Conservation (phyloP, 306 rosid species). For the Vigna radiata region DNA sequence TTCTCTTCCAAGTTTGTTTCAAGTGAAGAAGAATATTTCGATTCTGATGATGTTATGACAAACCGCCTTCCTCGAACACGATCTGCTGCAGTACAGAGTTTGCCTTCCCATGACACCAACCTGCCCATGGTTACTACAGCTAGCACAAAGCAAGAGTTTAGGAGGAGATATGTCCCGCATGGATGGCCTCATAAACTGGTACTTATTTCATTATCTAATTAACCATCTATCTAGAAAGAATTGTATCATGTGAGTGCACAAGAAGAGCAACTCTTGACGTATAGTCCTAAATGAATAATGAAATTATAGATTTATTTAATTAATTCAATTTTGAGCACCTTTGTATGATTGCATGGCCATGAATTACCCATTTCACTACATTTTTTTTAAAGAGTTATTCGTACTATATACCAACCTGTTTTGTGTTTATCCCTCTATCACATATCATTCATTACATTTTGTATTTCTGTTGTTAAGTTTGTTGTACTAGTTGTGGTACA, state of each 20-base stretch:
- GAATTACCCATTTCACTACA: not conserved
- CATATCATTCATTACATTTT: not conserved
- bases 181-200: conserved; percentile 99
- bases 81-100: conserved; percentile 53
- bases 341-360: not conserved
- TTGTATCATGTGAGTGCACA: not conserved
- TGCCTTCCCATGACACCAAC: conserved; percentile 60
- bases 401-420: too few species aligned
- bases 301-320: not conserved
- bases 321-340: not conserved
- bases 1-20: conserved; percentile 53
- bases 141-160: conserved; percentile 62
- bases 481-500: not conserved
- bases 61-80: conserved; percentile 66
- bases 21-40: conserved; percentile 79
- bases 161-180: conserved; percentile 70
- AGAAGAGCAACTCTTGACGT: not conserved
- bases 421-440: not conserved
- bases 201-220: conserved; percentile 29
- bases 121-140: conserved; percentile 61
- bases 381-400: too few species aligned
- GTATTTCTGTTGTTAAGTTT: too few species aligned
- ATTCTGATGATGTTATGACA: conserved; percentile 78
- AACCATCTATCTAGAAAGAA: not conserved
- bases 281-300: not conserved